Conservation (phyloP, 2,329 filamentous ascomycete species). For the Apiospora arundinis region DNA sequence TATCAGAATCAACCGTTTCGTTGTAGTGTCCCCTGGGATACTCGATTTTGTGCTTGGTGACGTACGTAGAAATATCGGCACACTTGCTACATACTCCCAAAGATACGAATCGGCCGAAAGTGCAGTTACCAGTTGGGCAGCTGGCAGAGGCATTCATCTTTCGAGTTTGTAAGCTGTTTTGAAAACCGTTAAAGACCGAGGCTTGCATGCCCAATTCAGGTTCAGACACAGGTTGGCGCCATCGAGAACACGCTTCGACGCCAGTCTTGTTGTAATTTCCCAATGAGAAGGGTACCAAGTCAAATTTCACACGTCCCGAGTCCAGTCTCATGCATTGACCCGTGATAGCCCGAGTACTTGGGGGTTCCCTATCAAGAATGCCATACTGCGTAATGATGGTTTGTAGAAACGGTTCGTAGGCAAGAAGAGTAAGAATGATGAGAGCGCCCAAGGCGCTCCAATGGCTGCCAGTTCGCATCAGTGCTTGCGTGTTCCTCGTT, state of each 20-base stretch:
- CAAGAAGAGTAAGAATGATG: neutral
- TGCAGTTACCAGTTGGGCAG: slow-evolving; percentile 18
- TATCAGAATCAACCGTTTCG: neutral
- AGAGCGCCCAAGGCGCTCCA: slow-evolving; percentile 15
- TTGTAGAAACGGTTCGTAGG: slow-evolving; percentile 7
- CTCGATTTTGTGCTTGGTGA: neutral
- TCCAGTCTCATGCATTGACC: slow-evolving; percentile 1
- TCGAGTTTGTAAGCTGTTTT: neutral
- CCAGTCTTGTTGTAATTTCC: too few relatives aligned
- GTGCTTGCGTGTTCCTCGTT: neutral
- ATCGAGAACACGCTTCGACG: neutral
- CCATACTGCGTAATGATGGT: slow-evolving; percentile 1
- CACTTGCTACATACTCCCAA: slow-evolving; percentile 17
- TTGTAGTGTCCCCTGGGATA: neutral
- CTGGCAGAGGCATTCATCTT: neutral
- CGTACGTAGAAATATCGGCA: neutral
- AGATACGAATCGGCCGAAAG: neutral
- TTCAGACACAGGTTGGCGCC: neutral
- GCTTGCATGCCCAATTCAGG: slow-evolving; percentile 16
- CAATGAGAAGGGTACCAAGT: too few relatives aligned
- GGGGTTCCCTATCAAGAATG: neutral
- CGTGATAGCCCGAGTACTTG: neutral
- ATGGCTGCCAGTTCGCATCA: neutral
- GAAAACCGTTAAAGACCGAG: neutral
- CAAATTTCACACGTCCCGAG: neutral